Base-by-base conservation (phyloP, 345 rosid species). In the Turritis glabra region DNA sequence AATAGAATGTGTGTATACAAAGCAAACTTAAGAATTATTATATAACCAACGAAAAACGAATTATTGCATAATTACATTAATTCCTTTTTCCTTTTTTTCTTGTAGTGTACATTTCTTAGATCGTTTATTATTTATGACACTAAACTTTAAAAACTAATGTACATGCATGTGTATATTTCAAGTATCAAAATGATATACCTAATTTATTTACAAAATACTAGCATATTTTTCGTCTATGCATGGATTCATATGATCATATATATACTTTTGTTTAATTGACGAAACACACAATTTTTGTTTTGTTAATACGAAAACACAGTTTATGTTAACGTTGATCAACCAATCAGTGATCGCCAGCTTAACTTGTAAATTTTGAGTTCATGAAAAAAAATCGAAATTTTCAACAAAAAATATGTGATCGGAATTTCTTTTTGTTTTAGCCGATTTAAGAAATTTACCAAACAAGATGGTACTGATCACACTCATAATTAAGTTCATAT, bases 1-100 rank as follows among this genome's bases (percentile, higher is more conserved):
- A 66, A 48, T 40, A 50, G 60, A 59, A 65, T 55, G 57, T 64
- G 30, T 37, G 29, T 53, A 52, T 44, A 30, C 54, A 30, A 64
- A 74, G 30, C 56, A 64, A 54, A 23, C 71, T 54, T 64, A 35
- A 53, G 1, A 21, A 30, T 15, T 43, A 64, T 64, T 64, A 14
- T 23, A 32, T 25, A 15, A 38, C 21, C 50, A 33, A 37, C 12
- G 2, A 33, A 33, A 13, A 44, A 5, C 3, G 19, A 53, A 72
- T 19, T 17, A 64, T 64, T 29, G 22, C 43, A 47, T 64, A 47
- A 30, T 13, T 17, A 27, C 14, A n/a, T n/a, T n/a, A n/a, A n/a
- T n/a, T n/a, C n/a, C n/a, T n/a, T n/a, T n/a, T n/a, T n/a, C n/a
- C n/a, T n/a, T n/a, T n/a, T n/a, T n/a, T n/a, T n/a, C n/a, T n/a